phyloP scores from a whole-genome alignment of 2,329 filamentous ascomycete genomes.

The Botryotinia globosa region DNA sequence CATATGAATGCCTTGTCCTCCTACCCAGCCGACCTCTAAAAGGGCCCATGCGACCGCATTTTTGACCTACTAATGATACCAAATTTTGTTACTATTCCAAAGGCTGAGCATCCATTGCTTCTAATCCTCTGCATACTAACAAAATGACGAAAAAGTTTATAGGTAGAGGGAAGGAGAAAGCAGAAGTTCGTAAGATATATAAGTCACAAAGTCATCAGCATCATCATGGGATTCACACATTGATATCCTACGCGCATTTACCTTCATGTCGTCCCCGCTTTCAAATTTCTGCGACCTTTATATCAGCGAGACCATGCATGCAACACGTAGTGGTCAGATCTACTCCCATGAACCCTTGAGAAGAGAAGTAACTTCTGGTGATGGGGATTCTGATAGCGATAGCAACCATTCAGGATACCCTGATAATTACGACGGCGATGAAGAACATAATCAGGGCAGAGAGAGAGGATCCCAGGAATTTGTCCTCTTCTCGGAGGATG shows the following conservation, averaged over 20 bases:
- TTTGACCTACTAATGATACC: conserved; percentile 23
- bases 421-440: conserved; percentile 13
- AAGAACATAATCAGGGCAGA: conserved; percentile 9
- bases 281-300: conserved; percentile 36
- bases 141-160: conserved; percentile 23
- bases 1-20: conserved; percentile 21
- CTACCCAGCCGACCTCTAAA: conserved; percentile 30
- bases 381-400: conserved; percentile 22
- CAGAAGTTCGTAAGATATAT: conserved; percentile 29
- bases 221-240: conserved; percentile 29
- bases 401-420: background rate
- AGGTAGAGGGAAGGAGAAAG: conserved; percentile 28
- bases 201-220: conserved; percentile 28
- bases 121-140: conserved; percentile 27
- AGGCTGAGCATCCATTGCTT: conserved; percentile 32
- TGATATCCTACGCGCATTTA: conserved; percentile 21
- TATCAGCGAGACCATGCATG: conserved; percentile 34
- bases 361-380: conserved; percentile 27
- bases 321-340: conserved; percentile 25
- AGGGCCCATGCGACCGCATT: conserved; percentile 25
- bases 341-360: conserved; percentile 22
- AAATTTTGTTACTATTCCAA: conserved; percentile 27
- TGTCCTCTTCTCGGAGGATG: conserved; percentile 11
- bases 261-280: conserved; percentile 36
- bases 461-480: conserved; percentile 12